These are phyloP conservation scores for Trichoderma koningii DNA, from an alignment of 2,329 filamentous ascomycete genomes.

Conservation along the genomic window DNA sequence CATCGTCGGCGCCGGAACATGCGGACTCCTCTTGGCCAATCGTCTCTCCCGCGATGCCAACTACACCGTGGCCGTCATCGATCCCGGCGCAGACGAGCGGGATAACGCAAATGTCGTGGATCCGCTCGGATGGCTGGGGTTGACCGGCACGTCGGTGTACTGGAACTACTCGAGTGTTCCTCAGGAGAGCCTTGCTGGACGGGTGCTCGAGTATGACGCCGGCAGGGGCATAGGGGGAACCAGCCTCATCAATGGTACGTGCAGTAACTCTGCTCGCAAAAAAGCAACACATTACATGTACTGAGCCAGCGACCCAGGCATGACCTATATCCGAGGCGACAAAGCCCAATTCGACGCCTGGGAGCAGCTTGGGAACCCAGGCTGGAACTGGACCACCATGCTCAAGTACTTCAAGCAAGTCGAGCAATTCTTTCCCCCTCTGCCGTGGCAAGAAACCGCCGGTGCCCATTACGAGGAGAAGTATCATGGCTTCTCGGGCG, in stretches of 20 bases:
- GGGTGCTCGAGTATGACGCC: constrained; percentile 38
- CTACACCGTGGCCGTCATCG: constrained; percentile 35
- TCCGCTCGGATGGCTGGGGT: constrained; percentile 33
- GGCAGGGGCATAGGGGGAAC: constrained; percentile 46
- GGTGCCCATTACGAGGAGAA: constrained; percentile 42
- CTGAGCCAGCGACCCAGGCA: constrained; percentile 35
- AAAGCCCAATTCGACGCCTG: constrained; percentile 40
- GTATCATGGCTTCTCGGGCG: constrained; percentile 42
- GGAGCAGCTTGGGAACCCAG: constrained; percentile 35
- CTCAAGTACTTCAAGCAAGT: constrained; percentile 45
- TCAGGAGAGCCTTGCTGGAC: constrained; percentile 39
- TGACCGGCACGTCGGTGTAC: constrained; percentile 38
- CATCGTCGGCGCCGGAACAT: constrained; percentile 36
- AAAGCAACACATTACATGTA: too few species aligned
- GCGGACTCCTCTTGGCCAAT: constrained; percentile 36
- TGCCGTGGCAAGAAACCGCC: constrained; percentile 37
- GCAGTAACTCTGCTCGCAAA: background rate
- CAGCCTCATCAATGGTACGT: constrained; percentile 44
- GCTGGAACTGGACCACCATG: constrained; percentile 36
- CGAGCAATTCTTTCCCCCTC: constrained; percentile 42
- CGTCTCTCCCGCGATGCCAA: constrained; percentile 33
- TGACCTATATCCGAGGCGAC: constrained; percentile 51
- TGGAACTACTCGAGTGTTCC: constrained; percentile 41
- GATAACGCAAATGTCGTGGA: constrained; percentile 28
- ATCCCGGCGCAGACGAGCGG: constrained; percentile 31